These are phyloP conservation scores for Ceratobasidium sp. DNA, from an alignment of 1,284 basidiomycete genomes.

Conservation along the genomic window DNA sequence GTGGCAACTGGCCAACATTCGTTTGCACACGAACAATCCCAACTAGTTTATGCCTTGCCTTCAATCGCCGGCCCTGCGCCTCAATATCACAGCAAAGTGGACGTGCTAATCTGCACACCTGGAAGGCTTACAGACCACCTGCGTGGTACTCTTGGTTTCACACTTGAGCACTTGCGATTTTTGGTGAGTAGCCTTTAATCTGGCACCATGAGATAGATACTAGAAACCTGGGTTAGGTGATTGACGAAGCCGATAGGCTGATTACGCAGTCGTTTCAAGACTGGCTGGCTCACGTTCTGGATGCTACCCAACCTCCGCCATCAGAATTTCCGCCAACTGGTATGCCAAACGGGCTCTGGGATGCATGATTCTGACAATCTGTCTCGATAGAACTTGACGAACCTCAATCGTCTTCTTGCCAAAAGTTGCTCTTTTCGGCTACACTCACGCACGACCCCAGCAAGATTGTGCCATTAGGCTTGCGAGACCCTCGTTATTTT, in stretches of 20 bases:
- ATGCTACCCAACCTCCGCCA: constrained; percentile 71
- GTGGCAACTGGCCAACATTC: constrained; percentile 87
- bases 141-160: constrained; percentile 88
- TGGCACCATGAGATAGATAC: background rate
- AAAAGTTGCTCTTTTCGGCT: constrained; percentile 97
- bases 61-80: constrained; percentile 7
- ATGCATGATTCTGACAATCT: background rate
- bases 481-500: constrained; percentile 89
- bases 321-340: constrained; percentile 52
- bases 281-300: constrained; percentile 87
- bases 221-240: constrained; percentile 69
- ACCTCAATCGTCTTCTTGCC: constrained; percentile 75
- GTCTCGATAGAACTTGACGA: constrained; percentile 66
- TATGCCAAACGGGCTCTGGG: background rate
- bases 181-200: constrained; percentile 65
- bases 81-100: constrained; percentile 79
- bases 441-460: constrained; percentile 95
- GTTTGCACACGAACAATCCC: constrained; percentile 83
- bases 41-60: constrained; percentile 63
- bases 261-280: constrained; percentile 96
- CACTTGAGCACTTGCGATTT: constrained; percentile 93
- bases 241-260: constrained; percentile 97
- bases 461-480: constrained; percentile 85
- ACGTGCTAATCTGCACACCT: constrained; percentile 95
- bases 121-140: constrained; percentile 96